A percentile compares a stretch with the other conserved stretches of the same genome.
Conservation (phyloP, 2,329 filamentous ascomycete species). For the Chalara sp. region DNA sequence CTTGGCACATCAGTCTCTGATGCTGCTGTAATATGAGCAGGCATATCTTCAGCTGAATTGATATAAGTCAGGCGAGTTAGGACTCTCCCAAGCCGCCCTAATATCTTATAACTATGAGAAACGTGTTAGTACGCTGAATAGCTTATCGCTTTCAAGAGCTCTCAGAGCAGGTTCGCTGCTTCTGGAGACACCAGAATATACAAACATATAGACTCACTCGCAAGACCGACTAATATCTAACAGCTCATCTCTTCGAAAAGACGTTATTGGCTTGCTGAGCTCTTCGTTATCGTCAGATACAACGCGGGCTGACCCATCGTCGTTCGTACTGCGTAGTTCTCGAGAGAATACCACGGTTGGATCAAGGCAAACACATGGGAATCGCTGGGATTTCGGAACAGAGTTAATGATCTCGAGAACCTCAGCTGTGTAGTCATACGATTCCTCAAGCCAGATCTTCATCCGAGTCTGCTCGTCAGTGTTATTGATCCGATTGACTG, state of each 20-base stretch:
- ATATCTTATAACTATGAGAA: constrained; percentile 6
- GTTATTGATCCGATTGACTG: constrained; percentile 10
- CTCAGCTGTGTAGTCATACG: constrained; percentile 15
- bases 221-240: constrained; percentile 16
- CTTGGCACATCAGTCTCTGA: constrained; percentile 6
- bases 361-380: constrained; percentile 16
- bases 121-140: too few species aligned
- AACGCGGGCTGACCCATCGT: constrained; percentile 2
- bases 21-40: constrained; percentile 11
- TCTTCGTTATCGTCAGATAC: background rate
- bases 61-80: constrained; percentile 14
- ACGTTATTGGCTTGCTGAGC: constrained; percentile 4
- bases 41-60: constrained; percentile 11
- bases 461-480: constrained; percentile 9
- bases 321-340: background rate
- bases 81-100: constrained; percentile 13
- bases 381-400: constrained; percentile 6
- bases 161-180: too few species aligned
- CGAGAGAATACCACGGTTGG: constrained; percentile 11
- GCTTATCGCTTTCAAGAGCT: too few species aligned
- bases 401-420: constrained; percentile 10
- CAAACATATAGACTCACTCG: background rate
- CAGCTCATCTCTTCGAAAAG: constrained; percentile 12
- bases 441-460: constrained; percentile 16
- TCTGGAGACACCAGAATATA: too few species aligned